Base-by-base conservation (phyloP, 2,329 filamentous ascomycete genomes). In the Alternaria infectoria region DNA sequence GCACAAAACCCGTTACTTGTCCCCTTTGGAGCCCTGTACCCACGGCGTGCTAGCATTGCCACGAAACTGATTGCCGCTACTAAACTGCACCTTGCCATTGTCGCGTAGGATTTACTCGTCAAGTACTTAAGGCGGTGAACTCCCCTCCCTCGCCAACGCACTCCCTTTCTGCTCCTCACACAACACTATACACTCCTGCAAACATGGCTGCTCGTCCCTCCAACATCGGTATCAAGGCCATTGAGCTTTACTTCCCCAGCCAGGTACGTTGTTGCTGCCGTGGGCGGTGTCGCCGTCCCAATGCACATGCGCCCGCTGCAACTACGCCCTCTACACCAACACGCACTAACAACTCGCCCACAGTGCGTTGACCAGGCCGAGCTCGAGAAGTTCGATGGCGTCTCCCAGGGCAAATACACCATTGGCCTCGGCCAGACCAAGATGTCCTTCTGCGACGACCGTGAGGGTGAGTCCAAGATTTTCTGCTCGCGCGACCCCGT, bases 401-500 rank as follows among this genome's bases (percentile, higher is more conserved):
- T 86, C 64, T 79, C 79, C 62, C 71, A 77, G 64, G 84, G 84
- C 72, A 86, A 86, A 72, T 86, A 86, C 80, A 85, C 84, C 56
- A 85, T 86, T 79, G 84, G 84, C 64, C 83, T 86, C 64, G 84
- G 84, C 72, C 84, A 85, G 80, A 85, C 83, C 68, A 84, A 83
- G 76, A 86, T 86, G 84, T 84, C 82, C 79, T 86, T 85, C 79
- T 85, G 84, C 76, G 83, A 85, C 76, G 84, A 86, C 75, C 80
- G 84, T 64, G 84, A 86, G 80, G 83, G 83, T 84, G 68, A 69
- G 71, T 70, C n/a, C 26, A 63, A 36, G 19, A n/a, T 36, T 40
- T 54, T 15, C 50, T 32, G 17, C 55, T 43, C 23, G 6, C 17
- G 7, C 28, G 23, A 44, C 32, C 9, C 12, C 28, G 21, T 36